Percentiles rank a stretch among this genome's conserved stretches.
Conservation (phyloP, 345 rosid species). For the Syzygium aromaticum region DNA sequence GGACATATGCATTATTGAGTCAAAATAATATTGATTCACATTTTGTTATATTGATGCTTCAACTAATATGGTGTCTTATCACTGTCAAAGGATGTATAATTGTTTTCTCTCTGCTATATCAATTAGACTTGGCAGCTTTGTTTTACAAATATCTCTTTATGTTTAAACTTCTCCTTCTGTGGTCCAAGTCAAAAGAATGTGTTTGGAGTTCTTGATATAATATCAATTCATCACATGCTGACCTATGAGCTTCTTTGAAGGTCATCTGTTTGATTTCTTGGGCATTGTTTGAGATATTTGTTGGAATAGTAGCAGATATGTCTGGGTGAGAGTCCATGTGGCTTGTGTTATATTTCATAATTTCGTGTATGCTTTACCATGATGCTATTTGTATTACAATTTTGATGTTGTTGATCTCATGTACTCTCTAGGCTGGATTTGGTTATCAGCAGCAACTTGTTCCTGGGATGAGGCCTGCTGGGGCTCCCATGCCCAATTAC, state of each 20-base stretch:
- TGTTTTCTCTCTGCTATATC: background rate
- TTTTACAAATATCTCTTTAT: background rate
- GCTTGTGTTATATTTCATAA: background rate
- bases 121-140: background rate
- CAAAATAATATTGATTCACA: background rate
- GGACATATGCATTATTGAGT: background rate
- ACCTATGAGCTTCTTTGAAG: background rate
- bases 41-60: background rate
- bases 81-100: background rate
- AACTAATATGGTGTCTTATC: background rate
- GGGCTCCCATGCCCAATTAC: slow-evolving; percentile 58
- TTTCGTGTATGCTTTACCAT: background rate
- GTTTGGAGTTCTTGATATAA: background rate
- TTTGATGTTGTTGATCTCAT: background rate
- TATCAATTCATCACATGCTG: background rate
- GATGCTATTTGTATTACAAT: background rate
- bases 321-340: background rate
- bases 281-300: background rate
- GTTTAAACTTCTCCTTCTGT: background rate
- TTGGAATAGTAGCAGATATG: background rate
- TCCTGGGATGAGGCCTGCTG: slow-evolving; percentile 80
- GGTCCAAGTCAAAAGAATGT: background rate
- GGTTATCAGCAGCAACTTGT: slow-evolving; percentile 82
- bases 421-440: slow-evolving; percentile 47
- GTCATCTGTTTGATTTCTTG: background rate